Percentiles rank a stretch among this genome's conserved stretches.
phyloP scores from a whole-genome alignment of 495 filamentous ascomycete species.

The Talaromyces liani region DNA sequence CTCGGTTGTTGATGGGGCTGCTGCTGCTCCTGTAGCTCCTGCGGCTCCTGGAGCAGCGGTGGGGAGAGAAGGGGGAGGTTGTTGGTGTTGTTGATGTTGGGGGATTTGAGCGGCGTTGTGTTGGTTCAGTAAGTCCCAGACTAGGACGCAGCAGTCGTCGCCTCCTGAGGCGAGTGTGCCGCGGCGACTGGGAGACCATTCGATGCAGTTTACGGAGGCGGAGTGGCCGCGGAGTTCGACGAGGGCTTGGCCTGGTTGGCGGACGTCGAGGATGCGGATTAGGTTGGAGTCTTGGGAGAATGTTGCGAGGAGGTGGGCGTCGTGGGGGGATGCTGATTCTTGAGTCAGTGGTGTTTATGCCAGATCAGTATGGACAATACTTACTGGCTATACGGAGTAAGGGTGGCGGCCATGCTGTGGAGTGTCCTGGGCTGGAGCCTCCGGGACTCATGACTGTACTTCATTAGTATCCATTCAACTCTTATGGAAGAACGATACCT shows the following conservation, averaged over 20 bases:
- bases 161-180: constrained; percentile 87
- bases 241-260: constrained; percentile 91
- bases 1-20: constrained; percentile 30
- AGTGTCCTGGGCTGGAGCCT: constrained; percentile 61
- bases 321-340: constrained; percentile 74
- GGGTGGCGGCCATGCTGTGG: constrained; percentile 73
- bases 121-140: constrained; percentile 87
- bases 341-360: constrained; percentile 10
- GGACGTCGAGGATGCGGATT: constrained; percentile 92
- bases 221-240: constrained; percentile 91
- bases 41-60: background rate
- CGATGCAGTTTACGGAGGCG: constrained; percentile 79
- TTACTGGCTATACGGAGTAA: constrained; percentile 72
- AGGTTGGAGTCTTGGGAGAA: constrained; percentile 91
- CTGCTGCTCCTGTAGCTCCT: constrained; percentile 28
- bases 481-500: constrained; percentile 1
- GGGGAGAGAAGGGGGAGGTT: background rate
- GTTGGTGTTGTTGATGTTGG: constrained; percentile 34
- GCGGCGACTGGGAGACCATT: constrained; percentile 85
- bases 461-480: constrained; percentile 5
- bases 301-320: constrained; percentile 90
- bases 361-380: background rate
- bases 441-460: constrained; percentile 39
- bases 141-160: constrained; percentile 81
- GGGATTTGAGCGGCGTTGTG: constrained; percentile 44